Evolutionary conservation across 352 stramenopile species (phyloP), one percentile per base, ranked within the genome.

Genomic region (Pythium apleroticum): DNA sequence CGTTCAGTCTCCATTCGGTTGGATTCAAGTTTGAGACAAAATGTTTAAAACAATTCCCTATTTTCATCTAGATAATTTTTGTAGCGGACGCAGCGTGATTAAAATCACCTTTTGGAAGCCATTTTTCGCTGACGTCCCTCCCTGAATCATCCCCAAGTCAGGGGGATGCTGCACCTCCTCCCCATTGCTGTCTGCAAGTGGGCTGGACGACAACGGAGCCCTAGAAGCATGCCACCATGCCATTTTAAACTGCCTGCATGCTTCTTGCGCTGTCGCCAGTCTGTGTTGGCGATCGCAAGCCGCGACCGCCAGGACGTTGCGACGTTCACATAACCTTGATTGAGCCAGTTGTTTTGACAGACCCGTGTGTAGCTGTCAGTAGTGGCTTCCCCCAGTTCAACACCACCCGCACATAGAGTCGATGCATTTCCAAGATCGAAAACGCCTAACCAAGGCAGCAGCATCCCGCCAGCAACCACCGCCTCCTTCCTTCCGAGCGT

Each of bases 291-390:
- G 20, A 28, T 28, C 43, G 20, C 20, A 22, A 50, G 43, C 20
- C 43, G 30, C 9, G 22, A 28, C 3, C 7, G 2, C 11, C 11
- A 19, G 11, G 4, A 3, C 11, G 11, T 41, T 41, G 35, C 35
- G 35, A 41, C n/a, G 41, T 28, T 9, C 14, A 14, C 43, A 12
- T 28, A 22, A 11, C 7, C 17, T 37, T 41, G 31, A 8, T 65
- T 65, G 58, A 65, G 58, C 58, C 58, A 65, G 58, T 39, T 65
- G 58, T 24, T 52, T 50, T 14, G 14, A 25, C 31, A 24, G 57
- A 64, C 20, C 22, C 30, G 57, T 35, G 11, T 24, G 37, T 57
- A 39, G 25, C 24, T 25, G 15, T 10, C 20, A 50, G 1, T 24
- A 9, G n/a, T 24, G 19, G 43, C 20, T 50, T 50, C 43, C n/a